Conservation (phyloP, 1,139 yeast genomes). For the Trichomonascaceae sp. region DNA sequence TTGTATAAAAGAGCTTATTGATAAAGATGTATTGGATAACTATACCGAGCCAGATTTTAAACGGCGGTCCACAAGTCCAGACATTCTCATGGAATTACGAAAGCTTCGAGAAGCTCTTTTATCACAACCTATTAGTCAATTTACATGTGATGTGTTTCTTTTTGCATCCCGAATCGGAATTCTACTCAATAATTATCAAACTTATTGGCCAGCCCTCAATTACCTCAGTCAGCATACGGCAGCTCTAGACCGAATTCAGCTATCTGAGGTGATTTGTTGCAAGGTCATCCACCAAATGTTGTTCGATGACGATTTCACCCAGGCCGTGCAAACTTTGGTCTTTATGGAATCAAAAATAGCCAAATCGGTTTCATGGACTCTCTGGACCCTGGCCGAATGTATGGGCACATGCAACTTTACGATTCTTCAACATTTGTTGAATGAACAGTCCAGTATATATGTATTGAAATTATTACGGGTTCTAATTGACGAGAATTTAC, state of each 20-base stretch:
- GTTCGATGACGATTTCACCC: not conserved
- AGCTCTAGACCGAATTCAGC: not conserved
- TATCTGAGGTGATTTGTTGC: not conserved
- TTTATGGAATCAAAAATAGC: not conserved
- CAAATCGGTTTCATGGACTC: not conserved
- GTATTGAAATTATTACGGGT: not conserved
- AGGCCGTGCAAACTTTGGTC: not conserved
- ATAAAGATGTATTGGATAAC: not conserved
- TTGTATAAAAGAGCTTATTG: not conserved
- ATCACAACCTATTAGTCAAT: not conserved
- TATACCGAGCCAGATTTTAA: not conserved
- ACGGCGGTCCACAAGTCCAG: not conserved
- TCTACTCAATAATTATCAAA: constrained; percentile 2
- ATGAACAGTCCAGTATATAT: not conserved
- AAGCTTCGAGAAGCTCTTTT: constrained; percentile 8
- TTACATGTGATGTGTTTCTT: not conserved
- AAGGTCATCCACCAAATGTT: not conserved
- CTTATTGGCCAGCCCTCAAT: constrained; percentile 1
- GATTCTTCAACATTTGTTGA: not conserved
- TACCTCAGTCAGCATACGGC: not conserved
- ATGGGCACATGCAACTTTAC: not conserved
- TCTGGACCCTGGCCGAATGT: not conserved
- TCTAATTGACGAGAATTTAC: not conserved
- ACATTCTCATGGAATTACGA: constrained; percentile 4
- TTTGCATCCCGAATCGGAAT: constrained; percentile 5